phyloP scores from a whole-genome alignment of 1,284 basidiomycete species.

The Athelia psychrophila region DNA sequence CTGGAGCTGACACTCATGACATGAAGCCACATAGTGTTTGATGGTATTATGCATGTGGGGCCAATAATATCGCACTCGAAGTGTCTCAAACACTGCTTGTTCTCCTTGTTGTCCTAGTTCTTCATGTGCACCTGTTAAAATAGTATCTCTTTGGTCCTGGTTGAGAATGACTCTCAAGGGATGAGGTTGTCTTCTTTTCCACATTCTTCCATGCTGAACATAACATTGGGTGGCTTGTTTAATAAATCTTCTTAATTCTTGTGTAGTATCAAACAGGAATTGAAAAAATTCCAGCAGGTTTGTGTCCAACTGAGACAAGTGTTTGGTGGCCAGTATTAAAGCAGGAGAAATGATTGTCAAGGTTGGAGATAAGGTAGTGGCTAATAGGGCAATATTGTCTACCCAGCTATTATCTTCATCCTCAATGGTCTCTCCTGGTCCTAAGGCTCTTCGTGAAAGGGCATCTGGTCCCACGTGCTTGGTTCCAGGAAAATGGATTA shows the following conservation, averaged over 20 bases:
- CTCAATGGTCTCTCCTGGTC: conserved; percentile 6
- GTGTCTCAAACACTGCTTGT: conserved; percentile 9
- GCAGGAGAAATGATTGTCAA: background rate
- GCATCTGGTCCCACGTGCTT: conserved; percentile 25
- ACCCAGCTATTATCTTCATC: conserved; percentile 30
- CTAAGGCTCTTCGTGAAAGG: conserved; percentile 21
- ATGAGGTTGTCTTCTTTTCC: conserved; percentile 2
- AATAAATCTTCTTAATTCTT: background rate
- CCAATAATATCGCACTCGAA: conserved; percentile 25
- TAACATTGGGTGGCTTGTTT: conserved; percentile 11
- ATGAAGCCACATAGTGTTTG: conserved; percentile 29
- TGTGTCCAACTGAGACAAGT: background rate
- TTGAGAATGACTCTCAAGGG: conserved; percentile 11
- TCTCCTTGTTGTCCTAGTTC: conserved; percentile 21
- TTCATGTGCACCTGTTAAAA: conserved; percentile 18
- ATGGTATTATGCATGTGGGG: conserved; percentile 23
- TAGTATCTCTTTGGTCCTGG: background rate
- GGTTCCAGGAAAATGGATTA: conserved; percentile 6
- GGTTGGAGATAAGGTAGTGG: background rate
- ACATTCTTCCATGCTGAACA: conserved; percentile 8
- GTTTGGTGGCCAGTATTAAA: conserved; percentile 1
- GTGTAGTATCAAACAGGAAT: background rate
- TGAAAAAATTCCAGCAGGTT: background rate
- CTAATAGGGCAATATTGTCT: conserved; percentile 20
- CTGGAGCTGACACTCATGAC: conserved; percentile 32